Conservation (phyloP, 805 yeast species). For the Metschnikowia gruessii region DNA sequence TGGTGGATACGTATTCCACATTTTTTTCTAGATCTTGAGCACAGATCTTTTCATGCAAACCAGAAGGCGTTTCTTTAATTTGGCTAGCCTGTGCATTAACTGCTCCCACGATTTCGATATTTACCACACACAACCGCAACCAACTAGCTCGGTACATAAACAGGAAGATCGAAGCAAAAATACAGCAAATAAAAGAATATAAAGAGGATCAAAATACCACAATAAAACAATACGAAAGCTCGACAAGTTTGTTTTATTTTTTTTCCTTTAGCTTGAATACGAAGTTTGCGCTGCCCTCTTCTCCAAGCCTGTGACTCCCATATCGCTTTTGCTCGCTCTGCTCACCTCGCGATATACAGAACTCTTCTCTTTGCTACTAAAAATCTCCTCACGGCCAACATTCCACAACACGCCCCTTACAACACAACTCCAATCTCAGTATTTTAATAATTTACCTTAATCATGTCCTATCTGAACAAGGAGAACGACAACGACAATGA, state of each 20-base stretch:
- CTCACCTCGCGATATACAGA: slow-evolving; percentile 8
- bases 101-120: too few relatives aligned
- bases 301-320: background rate
- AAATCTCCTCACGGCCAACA: slow-evolving; percentile 4
- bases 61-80: too few relatives aligned
- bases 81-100: too few relatives aligned
- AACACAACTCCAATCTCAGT: background rate
- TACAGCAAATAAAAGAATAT: background rate
- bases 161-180: background rate
- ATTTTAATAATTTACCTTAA: background rate
- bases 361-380: slow-evolving; percentile 2
- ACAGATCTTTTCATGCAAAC: too few relatives aligned
- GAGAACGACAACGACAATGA: slow-evolving; percentile 16
- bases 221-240: background rate
- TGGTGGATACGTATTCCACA: background rate
- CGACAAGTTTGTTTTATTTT: too few relatives aligned
- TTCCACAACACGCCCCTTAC: background rate
- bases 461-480: slow-evolving; percentile 11
- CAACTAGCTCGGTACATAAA: background rate
- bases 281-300: background rate
- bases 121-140: too few relatives aligned
- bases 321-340: slow-evolving; percentile 9
- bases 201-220: background rate
- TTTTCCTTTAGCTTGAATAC: background rate
- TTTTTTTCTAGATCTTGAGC: background rate